These are phyloP conservation scores for Chalciporus pseudorubinellus DNA, from an alignment of 768 basidiomycete genomes.

Conservation along the genomic window DNA sequence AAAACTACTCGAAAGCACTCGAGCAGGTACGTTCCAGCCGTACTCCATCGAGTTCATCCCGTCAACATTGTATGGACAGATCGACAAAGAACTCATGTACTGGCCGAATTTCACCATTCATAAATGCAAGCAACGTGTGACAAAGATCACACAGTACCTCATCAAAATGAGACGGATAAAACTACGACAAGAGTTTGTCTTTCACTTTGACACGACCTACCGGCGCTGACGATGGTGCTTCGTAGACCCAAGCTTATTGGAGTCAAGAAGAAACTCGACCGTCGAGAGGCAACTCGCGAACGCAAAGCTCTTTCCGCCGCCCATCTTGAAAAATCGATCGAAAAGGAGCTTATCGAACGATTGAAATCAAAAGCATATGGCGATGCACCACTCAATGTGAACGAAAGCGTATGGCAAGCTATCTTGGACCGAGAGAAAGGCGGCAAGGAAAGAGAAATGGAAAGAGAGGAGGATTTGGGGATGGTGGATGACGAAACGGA, in stretches of 20 bases:
- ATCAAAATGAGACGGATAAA: slow-evolving; percentile 96
- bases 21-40: slow-evolving; percentile 68
- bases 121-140: slow-evolving; percentile 98
- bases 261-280: slow-evolving; percentile 95
- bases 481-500: slow-evolving; percentile 56
- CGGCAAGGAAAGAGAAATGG: slow-evolving; percentile 42
- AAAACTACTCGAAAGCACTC: slow-evolving; percentile 92
- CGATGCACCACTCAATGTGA: slow-evolving; percentile 95
- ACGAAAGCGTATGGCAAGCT: slow-evolving; percentile 93
- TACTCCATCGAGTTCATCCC: background rate
- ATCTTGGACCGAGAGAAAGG: slow-evolving; percentile 81
- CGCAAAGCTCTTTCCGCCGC: slow-evolving; percentile 96
- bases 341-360: slow-evolving; percentile 94
- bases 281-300: slow-evolving; percentile 88
- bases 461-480: slow-evolving; percentile 40
- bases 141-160: slow-evolving; percentile 98
- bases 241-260: slow-evolving; percentile 87
- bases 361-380: slow-evolving; percentile 97
- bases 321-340: slow-evolving; percentile 90
- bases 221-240: background rate
- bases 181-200: slow-evolving; percentile 76
- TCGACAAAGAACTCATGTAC: slow-evolving; percentile 92
- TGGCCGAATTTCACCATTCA: slow-evolving; percentile 98
- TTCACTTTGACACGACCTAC: background rate
- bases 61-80: slow-evolving; percentile 48